These are phyloP conservation scores for Volvox africanus DNA, from an alignment of 139 green algal genomes.

Conservation along the genomic window DNA sequence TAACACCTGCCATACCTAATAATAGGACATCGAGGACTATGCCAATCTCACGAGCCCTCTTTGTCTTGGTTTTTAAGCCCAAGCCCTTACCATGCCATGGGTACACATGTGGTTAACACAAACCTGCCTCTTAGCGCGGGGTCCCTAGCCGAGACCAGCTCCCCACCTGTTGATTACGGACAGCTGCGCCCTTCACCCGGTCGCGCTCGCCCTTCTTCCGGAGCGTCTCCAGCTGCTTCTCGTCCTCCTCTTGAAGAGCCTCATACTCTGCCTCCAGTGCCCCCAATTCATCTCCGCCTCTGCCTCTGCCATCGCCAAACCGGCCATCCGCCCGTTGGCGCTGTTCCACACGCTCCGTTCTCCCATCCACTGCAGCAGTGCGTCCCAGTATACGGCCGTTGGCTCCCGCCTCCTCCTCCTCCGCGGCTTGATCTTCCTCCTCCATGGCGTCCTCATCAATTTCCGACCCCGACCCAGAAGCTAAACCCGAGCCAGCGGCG, in stretches of 20 bases:
- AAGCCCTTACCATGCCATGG: too few relatives aligned
- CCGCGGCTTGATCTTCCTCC: not conserved
- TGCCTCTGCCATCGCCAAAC: not conserved
- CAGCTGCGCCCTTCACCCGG: constrained; percentile 60
- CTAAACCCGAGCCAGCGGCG: not conserved
- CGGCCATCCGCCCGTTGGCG: not conserved
- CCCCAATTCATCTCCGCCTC: constrained; percentile 57
- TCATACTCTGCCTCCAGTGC: constrained; percentile 68
- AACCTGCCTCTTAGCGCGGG: not conserved
- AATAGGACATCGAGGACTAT: too few relatives aligned
- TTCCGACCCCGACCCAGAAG: constrained; percentile 3
- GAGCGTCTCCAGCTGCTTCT: constrained; percentile 36
- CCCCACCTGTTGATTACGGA: constrained; percentile 56
- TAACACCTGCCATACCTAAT: too few relatives aligned
- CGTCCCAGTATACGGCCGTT: not conserved
- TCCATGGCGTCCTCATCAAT: not conserved
- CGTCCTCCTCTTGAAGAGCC: constrained; percentile 52
- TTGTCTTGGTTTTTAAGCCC: too few relatives aligned
- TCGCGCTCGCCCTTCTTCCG: constrained; percentile 54
- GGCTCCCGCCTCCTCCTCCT: not conserved
- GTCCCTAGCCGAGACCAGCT: not conserved
- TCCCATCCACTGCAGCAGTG: too few relatives aligned
- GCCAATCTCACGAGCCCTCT: too few relatives aligned
- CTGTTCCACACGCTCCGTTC: too few relatives aligned
- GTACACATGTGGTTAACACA: too few relatives aligned